Conservation (phyloP, 805 yeast species). For the Yamadazyma akitaensis region DNA sequence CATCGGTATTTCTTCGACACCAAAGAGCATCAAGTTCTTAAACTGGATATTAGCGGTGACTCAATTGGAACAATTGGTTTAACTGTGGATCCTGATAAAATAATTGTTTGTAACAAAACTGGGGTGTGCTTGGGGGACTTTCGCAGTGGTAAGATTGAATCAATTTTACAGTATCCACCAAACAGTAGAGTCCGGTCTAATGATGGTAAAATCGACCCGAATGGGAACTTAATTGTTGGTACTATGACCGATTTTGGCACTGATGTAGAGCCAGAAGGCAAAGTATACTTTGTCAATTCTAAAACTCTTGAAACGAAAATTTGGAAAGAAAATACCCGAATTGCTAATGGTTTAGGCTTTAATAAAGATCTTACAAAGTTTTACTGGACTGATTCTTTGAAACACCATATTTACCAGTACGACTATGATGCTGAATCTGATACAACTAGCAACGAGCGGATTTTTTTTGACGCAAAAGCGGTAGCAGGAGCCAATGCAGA, state of each 20-base stretch:
- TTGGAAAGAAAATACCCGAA: slow-evolving; percentile 37
- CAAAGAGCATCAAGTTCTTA: slow-evolving; percentile 34
- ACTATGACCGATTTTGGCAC: slow-evolving; percentile 60
- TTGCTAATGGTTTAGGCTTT: slow-evolving; percentile 66
- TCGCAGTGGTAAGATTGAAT: slow-evolving; percentile 28
- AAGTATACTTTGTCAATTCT: slow-evolving; percentile 31
- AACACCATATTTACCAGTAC: slow-evolving; percentile 32
- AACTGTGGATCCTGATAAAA: slow-evolving; percentile 50
- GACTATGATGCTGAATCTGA: slow-evolving; percentile 33
- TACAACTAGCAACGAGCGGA: slow-evolving; percentile 25
- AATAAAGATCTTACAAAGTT: slow-evolving; percentile 25
- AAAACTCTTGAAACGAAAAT: slow-evolving; percentile 27
- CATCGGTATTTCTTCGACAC: slow-evolving; percentile 29
- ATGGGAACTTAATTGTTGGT: slow-evolving; percentile 79
- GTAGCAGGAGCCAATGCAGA: slow-evolving; percentile 28
- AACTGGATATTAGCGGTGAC: slow-evolving; percentile 32
- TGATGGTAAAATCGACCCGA: slow-evolving; percentile 77
- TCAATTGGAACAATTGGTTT: slow-evolving; percentile 73
- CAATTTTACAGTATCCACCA: slow-evolving; percentile 38
- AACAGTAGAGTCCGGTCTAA: slow-evolving; percentile 50
- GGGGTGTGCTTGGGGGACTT: slow-evolving; percentile 63
- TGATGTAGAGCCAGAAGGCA: slow-evolving; percentile 47
- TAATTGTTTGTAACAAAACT: slow-evolving; percentile 58
- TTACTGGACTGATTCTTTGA: slow-evolving; percentile 42
- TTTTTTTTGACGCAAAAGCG: slow-evolving; percentile 17